Evolutionary conservation across 1,139 yeast genomes (phyloP).

Genomic region (Geotrichum restrictum): DNA sequence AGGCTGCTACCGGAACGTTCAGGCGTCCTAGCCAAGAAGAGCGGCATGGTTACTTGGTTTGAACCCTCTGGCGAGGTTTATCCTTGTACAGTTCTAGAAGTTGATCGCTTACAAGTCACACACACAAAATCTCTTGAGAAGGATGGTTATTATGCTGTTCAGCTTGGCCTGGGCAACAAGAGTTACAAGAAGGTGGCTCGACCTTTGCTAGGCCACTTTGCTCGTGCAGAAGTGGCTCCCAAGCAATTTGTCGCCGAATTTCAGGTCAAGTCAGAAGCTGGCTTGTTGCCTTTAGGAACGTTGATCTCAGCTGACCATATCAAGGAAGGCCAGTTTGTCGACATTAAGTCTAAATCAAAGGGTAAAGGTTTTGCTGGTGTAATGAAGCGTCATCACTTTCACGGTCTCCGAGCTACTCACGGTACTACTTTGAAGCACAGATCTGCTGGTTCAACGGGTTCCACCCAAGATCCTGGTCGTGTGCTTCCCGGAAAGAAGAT

Average conservation of each 20-base stretch:
- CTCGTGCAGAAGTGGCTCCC: conserved; percentile 79
- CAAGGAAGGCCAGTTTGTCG: conserved; percentile 77
- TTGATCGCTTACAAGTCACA: conserved; percentile 83
- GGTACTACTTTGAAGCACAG: conserved; percentile 95
- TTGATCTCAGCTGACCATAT: conserved; percentile 80
- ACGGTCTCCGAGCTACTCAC: conserved; percentile 87
- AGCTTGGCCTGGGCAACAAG: conserved; percentile 79
- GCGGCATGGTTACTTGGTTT: conserved; percentile 89
- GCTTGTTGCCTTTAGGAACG: conserved; percentile 73
- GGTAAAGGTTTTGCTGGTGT: conserved; percentile 99
- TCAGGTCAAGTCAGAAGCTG: conserved; percentile 61
- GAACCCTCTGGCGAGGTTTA: conserved; percentile 66
- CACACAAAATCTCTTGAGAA: conserved; percentile 61
- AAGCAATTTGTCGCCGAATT: conserved; percentile 73
- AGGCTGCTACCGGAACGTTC: conserved; percentile 70
- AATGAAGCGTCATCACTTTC: conserved; percentile 92
- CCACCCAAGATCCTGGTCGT: conserved; percentile 92
- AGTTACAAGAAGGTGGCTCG: conserved; percentile 59
- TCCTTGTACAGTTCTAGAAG: conserved; percentile 70
- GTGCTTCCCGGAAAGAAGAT: conserved; percentile 94
- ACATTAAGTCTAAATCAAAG: conserved; percentile 70
- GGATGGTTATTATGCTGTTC: conserved; percentile 81
- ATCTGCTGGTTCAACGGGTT: conserved; percentile 97
- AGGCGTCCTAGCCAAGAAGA: conserved; percentile 76
- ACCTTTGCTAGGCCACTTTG: conserved; percentile 71